Conservation (phyloP, 371 early-diverging fungal species). For the Haplosporangium sp. region DNA sequence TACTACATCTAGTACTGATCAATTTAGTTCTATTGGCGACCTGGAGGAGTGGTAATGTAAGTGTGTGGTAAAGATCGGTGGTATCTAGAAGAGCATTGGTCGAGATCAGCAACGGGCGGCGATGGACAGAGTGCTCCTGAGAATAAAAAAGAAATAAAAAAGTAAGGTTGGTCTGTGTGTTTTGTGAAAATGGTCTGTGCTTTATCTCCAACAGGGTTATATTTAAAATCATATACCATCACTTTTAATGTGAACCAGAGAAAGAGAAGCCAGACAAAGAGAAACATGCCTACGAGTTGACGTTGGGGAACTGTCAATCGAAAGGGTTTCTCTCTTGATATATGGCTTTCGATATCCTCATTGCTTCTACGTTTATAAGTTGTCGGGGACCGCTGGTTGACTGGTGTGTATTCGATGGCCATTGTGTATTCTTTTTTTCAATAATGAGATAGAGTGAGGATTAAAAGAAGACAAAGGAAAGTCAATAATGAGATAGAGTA, state of each 20-base stretch:
- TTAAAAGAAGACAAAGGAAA: background rate
- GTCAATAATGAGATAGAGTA: background rate
- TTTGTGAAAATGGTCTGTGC: background rate
- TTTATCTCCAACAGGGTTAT: too few relatives aligned
- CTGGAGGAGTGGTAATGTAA: constrained; percentile 28
- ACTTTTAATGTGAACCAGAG: constrained; percentile 27
- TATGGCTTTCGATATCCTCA: constrained; percentile 12
- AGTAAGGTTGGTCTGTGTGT: too few relatives aligned
- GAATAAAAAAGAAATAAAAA: background rate
- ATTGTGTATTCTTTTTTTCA: constrained; percentile 9
- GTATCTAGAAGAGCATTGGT: constrained; percentile 31
- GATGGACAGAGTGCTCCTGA: constrained; percentile 17
- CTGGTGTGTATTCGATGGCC: constrained; percentile 18
- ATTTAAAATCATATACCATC: constrained; percentile 18
- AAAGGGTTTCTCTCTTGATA: constrained; percentile 8
- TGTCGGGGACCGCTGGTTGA: constrained; percentile 7
- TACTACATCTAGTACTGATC: constrained; percentile 20
- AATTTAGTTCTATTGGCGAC: constrained; percentile 29
- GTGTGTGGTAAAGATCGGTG: constrained; percentile 22
- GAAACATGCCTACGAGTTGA: constrained; percentile 22
- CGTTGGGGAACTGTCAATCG: constrained; percentile 20
- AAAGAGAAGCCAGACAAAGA: constrained; percentile 27
- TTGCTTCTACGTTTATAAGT: background rate
- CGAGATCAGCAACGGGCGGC: constrained; percentile 13
- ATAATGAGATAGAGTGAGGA: too few relatives aligned